Evolutionary conservation across 805 yeast species (phyloP).

Genomic region (Zygoascus biomembranicola): DNA sequence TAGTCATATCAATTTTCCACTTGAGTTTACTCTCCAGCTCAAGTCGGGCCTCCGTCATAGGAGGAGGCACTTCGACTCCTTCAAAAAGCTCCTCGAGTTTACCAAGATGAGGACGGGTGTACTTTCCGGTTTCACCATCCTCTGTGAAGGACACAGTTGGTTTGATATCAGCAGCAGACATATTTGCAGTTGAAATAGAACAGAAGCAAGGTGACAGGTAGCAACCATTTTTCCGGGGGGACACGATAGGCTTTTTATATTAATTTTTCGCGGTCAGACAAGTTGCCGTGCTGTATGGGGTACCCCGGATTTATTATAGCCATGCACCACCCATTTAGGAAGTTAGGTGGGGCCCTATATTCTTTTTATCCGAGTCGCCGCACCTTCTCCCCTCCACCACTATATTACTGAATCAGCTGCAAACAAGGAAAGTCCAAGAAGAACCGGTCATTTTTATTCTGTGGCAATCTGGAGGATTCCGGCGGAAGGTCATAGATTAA

Average conservation of each 20-base stretch:
- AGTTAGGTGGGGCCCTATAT: too few relatives aligned
- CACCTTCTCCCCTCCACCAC: too few relatives aligned
- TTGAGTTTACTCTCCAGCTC: slow-evolving; percentile 36
- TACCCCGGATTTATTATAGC: not conserved
- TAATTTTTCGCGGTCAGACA: too few relatives aligned
- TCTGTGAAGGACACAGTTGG: not conserved
- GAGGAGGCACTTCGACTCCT: slow-evolving; percentile 18
- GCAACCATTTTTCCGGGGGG: not conserved
- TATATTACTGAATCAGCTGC: too few relatives aligned
- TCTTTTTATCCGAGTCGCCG: too few relatives aligned
- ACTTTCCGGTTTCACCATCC: slow-evolving; percentile 1
- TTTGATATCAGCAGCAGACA: not conserved
- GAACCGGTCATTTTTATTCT: too few relatives aligned
- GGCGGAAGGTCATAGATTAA: too few relatives aligned
- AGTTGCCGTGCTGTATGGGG: not conserved
- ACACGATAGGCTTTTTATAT: not conserved
- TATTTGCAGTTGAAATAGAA: not conserved
- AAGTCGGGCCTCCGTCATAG: slow-evolving; percentile 36
- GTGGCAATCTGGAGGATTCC: too few relatives aligned
- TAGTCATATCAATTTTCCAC: slow-evolving; percentile 47
- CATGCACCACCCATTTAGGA: not conserved
- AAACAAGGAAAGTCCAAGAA: too few relatives aligned
- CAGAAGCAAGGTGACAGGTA: not conserved
- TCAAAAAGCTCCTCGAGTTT: slow-evolving; percentile 14
- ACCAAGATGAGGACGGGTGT: slow-evolving; percentile 11